Conservation (phyloP, 2,329 filamentous ascomycete genomes). For the Cladosporium velox region DNA sequence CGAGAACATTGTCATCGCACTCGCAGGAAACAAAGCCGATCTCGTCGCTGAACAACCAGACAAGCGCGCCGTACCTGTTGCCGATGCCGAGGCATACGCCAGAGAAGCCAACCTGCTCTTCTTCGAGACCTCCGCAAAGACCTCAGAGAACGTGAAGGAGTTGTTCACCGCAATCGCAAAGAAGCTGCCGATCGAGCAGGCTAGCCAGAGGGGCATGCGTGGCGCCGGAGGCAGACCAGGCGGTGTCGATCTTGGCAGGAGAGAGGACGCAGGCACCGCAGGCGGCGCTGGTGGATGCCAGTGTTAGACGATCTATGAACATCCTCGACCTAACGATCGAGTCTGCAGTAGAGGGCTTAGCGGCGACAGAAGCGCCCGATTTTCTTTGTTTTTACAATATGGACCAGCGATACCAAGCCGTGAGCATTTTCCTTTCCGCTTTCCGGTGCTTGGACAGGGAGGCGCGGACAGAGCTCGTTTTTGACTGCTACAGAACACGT, state of each 20-base stretch:
- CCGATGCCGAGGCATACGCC: slow-evolving; percentile 93
- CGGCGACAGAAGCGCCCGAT: slow-evolving; percentile 15
- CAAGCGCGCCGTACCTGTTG: slow-evolving; percentile 86
- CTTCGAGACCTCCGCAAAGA: slow-evolving; percentile 98
- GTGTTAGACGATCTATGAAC: slow-evolving; percentile 51
- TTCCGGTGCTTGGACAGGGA: slow-evolving; percentile 13
- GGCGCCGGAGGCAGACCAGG: slow-evolving; percentile 57
- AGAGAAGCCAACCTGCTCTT: slow-evolving; percentile 91
- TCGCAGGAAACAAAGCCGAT: slow-evolving; percentile 97
- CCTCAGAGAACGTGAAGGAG: slow-evolving; percentile 91
- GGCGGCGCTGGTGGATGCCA: slow-evolving; percentile 62
- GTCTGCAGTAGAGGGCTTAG: slow-evolving; percentile 5
- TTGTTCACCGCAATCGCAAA: slow-evolving; percentile 97
- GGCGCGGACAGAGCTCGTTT: slow-evolving; percentile 9
- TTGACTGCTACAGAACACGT: slow-evolving; percentile 19
- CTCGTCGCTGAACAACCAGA: slow-evolving; percentile 91
- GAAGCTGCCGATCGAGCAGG: slow-evolving; percentile 95
- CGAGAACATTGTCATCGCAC: slow-evolving; percentile 98
- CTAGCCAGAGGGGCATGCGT: slow-evolving; percentile 83
- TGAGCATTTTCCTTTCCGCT: slow-evolving; percentile 18
- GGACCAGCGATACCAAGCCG: slow-evolving; percentile 21
- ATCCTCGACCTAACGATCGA: neutral
- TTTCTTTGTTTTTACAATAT: slow-evolving; percentile 19
- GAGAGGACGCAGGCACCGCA: slow-evolving; percentile 61
- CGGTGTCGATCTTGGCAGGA: slow-evolving; percentile 67